Percentiles rank a stretch among this genome's conserved stretches.
Evolutionary conservation across 371 early-diverging fungal genomes (phyloP).

Genomic region (Mortierella sp.): DNA sequence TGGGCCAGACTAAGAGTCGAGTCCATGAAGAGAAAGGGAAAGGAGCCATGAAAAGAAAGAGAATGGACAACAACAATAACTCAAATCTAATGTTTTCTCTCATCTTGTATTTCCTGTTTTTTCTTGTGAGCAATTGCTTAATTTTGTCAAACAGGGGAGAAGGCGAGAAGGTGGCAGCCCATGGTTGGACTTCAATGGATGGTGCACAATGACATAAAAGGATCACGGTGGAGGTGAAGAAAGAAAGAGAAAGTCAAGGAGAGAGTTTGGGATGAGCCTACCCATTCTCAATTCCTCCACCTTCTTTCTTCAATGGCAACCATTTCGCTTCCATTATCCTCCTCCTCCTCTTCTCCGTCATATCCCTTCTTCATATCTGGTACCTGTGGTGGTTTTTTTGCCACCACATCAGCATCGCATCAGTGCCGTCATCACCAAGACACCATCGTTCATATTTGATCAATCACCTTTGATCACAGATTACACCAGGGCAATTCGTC

Average conservation of each 20-base stretch:
- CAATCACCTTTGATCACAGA: no score
- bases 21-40: not conserved
- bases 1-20: not conserved
- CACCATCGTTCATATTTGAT: not conserved
- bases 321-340: not conserved
- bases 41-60: not conserved
- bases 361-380: not conserved
- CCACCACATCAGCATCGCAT: not conserved
- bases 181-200: not conserved
- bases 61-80: not conserved
- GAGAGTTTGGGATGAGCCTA: not conserved
- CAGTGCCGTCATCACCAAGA: not conserved
- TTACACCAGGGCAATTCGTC: not conserved
- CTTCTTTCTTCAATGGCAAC: not conserved
- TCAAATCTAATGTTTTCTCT: not conserved
- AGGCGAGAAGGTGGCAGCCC: not conserved
- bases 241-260: not conserved
- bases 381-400: not conserved
- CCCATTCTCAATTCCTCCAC: not conserved
- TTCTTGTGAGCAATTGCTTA: not conserved
- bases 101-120: not conserved
- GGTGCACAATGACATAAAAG: not conserved
- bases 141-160: constrained; percentile 7
- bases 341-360: not conserved
- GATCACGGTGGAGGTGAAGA: not conserved